Conservation (phyloP, 257 asterid species). For the Primulina eburnea region DNA sequence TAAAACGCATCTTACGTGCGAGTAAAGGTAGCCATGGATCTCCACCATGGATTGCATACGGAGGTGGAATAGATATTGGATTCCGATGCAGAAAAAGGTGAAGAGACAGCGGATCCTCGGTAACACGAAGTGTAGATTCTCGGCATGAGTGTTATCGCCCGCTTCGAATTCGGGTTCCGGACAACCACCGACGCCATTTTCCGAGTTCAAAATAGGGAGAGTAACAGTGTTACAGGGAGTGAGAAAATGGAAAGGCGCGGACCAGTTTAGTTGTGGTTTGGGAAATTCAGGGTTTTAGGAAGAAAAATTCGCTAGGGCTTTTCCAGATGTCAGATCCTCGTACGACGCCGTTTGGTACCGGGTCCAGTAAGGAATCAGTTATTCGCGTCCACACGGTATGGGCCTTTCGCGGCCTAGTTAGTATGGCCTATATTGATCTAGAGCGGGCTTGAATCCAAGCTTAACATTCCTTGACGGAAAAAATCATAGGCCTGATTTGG, state of each 20-base stretch:
- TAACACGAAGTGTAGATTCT: constrained; percentile 40
- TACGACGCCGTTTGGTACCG: constrained; percentile 20
- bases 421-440: too few species aligned
- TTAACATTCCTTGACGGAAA: too few species aligned
- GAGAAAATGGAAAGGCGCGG: background rate
- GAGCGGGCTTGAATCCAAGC: too few species aligned
- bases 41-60: constrained; percentile 61
- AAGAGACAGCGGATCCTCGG: constrained; percentile 36
- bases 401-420: too few species aligned
- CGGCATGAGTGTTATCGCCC: constrained; percentile 34
- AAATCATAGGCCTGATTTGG: too few species aligned
- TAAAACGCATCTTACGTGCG: constrained; percentile 61
- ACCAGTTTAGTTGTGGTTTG: background rate
- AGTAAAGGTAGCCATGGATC: constrained; percentile 97
- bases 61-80: constrained; percentile 39
- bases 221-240: background rate
- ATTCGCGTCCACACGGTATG: too few species aligned
- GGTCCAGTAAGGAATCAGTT: background rate
- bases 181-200: constrained; percentile 47
- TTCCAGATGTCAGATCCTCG: constrained; percentile 15
- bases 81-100: constrained; percentile 45
- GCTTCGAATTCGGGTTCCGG: constrained; percentile 37
- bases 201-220: background rate
- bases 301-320: constrained; percentile 28
- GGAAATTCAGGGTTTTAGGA: constrained; percentile 37